Evolutionary conservation across 2,329 filamentous ascomycete species (phyloP).

Genomic region (Emmonsia crescens): DNA sequence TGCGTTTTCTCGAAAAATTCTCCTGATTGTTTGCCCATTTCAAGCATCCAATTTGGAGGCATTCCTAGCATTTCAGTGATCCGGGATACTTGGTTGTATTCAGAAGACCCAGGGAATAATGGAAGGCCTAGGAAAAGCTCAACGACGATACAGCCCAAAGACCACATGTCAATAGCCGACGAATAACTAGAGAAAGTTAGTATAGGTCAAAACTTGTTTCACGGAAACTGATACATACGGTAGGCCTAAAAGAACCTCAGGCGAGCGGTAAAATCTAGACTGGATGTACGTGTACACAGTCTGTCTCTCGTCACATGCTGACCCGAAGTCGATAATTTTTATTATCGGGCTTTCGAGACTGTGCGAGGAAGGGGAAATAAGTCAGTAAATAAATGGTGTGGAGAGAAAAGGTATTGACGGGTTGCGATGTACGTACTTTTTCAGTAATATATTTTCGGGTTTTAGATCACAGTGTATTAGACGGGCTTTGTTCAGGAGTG

Average conservation of each 20-base stretch:
- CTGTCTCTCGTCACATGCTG: slow-evolving; percentile 93
- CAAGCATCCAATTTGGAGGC: slow-evolving; percentile 96
- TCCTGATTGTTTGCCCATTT: slow-evolving; percentile 94
- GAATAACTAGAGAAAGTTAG: slow-evolving; percentile 52
- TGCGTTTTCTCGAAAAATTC: slow-evolving; percentile 92
- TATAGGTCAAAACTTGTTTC: not conserved
- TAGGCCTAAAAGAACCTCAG: slow-evolving; percentile 86
- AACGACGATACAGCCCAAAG: slow-evolving; percentile 92
- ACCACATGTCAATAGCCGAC: slow-evolving; percentile 99
- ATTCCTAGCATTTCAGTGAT: slow-evolving; percentile 98
- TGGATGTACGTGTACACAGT: slow-evolving; percentile 99
- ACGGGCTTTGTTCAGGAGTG: slow-evolving; percentile 87
- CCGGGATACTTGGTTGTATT: slow-evolving; percentile 95
- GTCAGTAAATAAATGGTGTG: not conserved
- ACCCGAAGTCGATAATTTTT: slow-evolving; percentile 99
- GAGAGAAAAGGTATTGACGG: not conserved
- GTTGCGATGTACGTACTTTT: slow-evolving; percentile 52
- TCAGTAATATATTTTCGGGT: slow-evolving; percentile 92
- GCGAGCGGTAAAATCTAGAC: slow-evolving; percentile 93
- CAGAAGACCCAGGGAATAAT: slow-evolving; percentile 90
- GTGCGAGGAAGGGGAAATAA: not conserved
- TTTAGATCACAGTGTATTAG: slow-evolving; percentile 97
- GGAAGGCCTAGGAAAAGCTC: slow-evolving; percentile 92
- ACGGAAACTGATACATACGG: slow-evolving; percentile 41
- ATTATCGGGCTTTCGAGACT: slow-evolving; percentile 95